A percentile compares a stretch with the other conserved stretches of the same genome.
Evolutionary conservation across 169 alveolate species (phyloP).

Genomic region (Eimeria sp.): DNA sequence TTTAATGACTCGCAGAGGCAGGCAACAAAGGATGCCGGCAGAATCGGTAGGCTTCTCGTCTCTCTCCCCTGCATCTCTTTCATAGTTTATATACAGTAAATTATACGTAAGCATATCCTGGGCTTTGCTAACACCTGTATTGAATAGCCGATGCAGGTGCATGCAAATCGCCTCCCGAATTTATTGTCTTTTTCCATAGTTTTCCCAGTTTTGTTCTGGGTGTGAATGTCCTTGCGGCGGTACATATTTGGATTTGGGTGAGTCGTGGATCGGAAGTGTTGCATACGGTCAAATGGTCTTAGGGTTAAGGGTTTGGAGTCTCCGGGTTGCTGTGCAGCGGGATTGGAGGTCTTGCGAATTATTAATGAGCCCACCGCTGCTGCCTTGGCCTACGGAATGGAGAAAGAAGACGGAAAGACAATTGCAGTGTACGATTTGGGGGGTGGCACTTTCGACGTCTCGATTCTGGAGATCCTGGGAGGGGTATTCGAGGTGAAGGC

Average conservation of each 20-base stretch:
- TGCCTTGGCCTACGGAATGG: constrained; percentile 99
- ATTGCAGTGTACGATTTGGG: constrained; percentile 99
- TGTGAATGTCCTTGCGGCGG: too few relatives aligned
- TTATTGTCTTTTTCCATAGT: too few relatives aligned
- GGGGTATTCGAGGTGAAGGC: constrained; percentile 99
- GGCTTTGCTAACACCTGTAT: too few relatives aligned
- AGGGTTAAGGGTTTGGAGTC: not conserved
- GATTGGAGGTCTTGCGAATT: constrained; percentile 98
- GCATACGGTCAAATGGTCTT: not conserved
- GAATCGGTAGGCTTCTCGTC: constrained; percentile 86
- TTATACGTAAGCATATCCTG: too few relatives aligned
- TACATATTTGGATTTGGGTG: not conserved
- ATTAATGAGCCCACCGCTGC: constrained; percentile 99
- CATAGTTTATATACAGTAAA: too few relatives aligned
- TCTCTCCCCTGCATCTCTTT: not conserved
- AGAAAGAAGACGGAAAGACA: constrained; percentile 97
- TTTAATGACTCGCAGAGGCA: constrained; percentile 99
- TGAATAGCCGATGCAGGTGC: too few relatives aligned
- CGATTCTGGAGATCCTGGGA: constrained; percentile 98
- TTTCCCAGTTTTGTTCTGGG: too few relatives aligned
- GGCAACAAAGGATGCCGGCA: constrained; percentile 99
- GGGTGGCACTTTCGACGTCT: constrained; percentile 99
- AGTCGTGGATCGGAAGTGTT: not conserved
- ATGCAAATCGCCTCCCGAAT: too few relatives aligned
- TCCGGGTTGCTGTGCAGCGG: constrained; percentile 89